Percentiles rank a stretch among this genome's conserved stretches.
These are phyloP conservation scores for Podila horticola DNA, from an alignment of 192 early-diverging fungal genomes.

Conservation along the genomic window DNA sequence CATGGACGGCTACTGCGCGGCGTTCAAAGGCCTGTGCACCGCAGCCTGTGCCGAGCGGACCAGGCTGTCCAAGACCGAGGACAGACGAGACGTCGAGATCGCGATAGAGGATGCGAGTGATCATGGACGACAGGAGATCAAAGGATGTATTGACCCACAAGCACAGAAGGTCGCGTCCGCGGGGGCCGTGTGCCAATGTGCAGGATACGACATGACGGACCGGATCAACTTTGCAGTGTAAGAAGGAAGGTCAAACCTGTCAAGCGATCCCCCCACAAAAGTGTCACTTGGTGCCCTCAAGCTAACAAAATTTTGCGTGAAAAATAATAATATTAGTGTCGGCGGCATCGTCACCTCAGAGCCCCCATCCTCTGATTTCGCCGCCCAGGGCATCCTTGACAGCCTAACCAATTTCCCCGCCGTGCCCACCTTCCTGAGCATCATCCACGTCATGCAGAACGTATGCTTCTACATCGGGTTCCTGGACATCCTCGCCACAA, in stretches of 20 bases:
- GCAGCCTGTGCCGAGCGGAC: slow-evolving; percentile 14
- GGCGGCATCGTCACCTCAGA: slow-evolving; percentile 17
- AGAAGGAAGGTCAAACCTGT: too few relatives aligned
- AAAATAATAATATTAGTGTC: not conserved
- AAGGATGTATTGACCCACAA: slow-evolving; percentile 7
- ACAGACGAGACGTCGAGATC: not conserved
- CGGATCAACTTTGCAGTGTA: slow-evolving; percentile 41
- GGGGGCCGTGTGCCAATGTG: slow-evolving; percentile 12
- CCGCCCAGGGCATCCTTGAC: slow-evolving; percentile 13
- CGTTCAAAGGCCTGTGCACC: slow-evolving; percentile 16
- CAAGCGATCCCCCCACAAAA: too few relatives aligned
- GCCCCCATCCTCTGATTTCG: not conserved
- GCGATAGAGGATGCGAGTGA: not conserved
- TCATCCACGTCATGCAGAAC: slow-evolving; percentile 25
- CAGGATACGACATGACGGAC: slow-evolving; percentile 11
- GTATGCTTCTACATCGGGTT: slow-evolving; percentile 15
- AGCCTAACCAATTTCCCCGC: slow-evolving; percentile 1
- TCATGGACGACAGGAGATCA: not conserved
- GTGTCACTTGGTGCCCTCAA: too few relatives aligned
- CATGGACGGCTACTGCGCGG: slow-evolving; percentile 24
- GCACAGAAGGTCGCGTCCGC: not conserved
- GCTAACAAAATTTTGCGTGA: too few relatives aligned
- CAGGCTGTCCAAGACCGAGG: not conserved
- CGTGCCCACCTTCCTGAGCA: slow-evolving; percentile 6
- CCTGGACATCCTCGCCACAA: slow-evolving; percentile 20